These are phyloP conservation scores for Tolypocladium tropicale DNA, from an alignment of 2,329 filamentous ascomycete genomes.

Conservation along the genomic window DNA sequence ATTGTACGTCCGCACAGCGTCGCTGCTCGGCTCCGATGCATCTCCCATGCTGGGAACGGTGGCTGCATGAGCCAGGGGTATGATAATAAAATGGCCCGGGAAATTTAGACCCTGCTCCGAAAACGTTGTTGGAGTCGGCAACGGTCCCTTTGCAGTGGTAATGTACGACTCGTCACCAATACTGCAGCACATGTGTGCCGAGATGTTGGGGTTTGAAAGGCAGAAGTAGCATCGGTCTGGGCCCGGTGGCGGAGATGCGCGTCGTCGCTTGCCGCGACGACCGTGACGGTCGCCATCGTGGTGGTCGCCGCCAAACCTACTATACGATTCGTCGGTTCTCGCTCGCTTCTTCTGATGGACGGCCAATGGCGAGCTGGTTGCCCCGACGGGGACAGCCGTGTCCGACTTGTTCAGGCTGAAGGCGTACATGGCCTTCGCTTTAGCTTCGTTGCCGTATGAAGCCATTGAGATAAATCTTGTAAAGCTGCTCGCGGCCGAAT, in stretches of 20 bases:
- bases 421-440: conserved; percentile 74
- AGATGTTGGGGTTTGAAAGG: conserved; percentile 73
- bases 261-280: conserved; percentile 35
- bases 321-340: conserved; percentile 34
- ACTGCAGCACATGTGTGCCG: conserved; percentile 79
- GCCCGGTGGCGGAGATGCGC: conserved; percentile 47
- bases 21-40: conserved; percentile 35
- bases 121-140: conserved; percentile 64
- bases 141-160: conserved; percentile 83
- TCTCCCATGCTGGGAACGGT: conserved; percentile 60
- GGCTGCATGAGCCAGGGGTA: conserved; percentile 73
- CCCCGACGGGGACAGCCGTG: conserved; percentile 54
- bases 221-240: conserved; percentile 92
- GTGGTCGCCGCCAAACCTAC: conserved; percentile 40
- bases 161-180: conserved; percentile 84
- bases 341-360: conserved; percentile 48
- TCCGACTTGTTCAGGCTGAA: conserved; percentile 62
- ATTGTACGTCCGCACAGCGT: conserved; percentile 50
- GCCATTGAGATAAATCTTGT: conserved; percentile 91
- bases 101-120: conserved; percentile 54
- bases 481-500: conserved; percentile 43
- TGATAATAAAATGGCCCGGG: conserved; percentile 82
- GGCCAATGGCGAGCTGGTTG: conserved; percentile 66
- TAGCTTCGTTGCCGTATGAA: conserved; percentile 61
- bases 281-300: conserved; percentile 32